phyloP scores from a whole-genome alignment of 768 basidiomycete genomes.

The Boletellus sp. region DNA sequence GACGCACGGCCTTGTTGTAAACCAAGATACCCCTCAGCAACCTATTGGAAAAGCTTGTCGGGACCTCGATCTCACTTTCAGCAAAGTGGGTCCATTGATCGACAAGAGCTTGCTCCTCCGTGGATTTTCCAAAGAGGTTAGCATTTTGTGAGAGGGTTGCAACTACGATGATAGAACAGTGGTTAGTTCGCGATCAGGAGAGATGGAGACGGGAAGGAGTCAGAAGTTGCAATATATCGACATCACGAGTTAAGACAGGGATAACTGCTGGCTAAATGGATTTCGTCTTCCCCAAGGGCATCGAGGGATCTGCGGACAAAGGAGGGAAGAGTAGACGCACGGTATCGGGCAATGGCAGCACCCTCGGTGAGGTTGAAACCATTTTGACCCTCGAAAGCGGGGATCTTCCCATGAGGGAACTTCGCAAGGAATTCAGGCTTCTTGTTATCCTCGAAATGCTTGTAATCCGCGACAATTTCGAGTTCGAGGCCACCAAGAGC shows the following conservation, averaged over 20 bases:
- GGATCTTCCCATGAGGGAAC: slow-evolving; percentile 82
- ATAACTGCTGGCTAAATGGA: slow-evolving; percentile 53
- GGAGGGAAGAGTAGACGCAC: slow-evolving; percentile 56
- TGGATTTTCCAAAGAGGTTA: slow-evolving; percentile 64
- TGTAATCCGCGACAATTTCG: slow-evolving; percentile 50
- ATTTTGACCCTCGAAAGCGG: slow-evolving; percentile 71
- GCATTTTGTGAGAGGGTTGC: slow-evolving; percentile 73
- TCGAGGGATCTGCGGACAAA: slow-evolving; percentile 9
- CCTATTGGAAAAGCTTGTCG: slow-evolving; percentile 36
- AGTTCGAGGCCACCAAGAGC: slow-evolving; percentile 58
- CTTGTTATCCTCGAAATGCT: slow-evolving; percentile 63
- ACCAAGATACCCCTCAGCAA: slow-evolving; percentile 52
- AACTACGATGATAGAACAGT: slow-evolving; percentile 44
- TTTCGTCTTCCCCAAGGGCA: slow-evolving; percentile 25
- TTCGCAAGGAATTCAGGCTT: slow-evolving; percentile 67
- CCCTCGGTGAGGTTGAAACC: slow-evolving; percentile 80
- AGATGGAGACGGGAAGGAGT: neutral
- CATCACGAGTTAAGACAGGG: slow-evolving; percentile 64
- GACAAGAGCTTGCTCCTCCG: slow-evolving; percentile 68
- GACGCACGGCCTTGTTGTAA: slow-evolving; percentile 80
- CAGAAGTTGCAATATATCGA: slow-evolving; percentile 38
- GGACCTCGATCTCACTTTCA: slow-evolving; percentile 57
- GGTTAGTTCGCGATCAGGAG: slow-evolving; percentile 15
- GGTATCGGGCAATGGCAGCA: slow-evolving; percentile 77
- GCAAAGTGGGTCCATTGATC: slow-evolving; percentile 83